phyloP scores from a whole-genome alignment of 108 stramenopile genomes.

The Skeletonema menzelii region DNA sequence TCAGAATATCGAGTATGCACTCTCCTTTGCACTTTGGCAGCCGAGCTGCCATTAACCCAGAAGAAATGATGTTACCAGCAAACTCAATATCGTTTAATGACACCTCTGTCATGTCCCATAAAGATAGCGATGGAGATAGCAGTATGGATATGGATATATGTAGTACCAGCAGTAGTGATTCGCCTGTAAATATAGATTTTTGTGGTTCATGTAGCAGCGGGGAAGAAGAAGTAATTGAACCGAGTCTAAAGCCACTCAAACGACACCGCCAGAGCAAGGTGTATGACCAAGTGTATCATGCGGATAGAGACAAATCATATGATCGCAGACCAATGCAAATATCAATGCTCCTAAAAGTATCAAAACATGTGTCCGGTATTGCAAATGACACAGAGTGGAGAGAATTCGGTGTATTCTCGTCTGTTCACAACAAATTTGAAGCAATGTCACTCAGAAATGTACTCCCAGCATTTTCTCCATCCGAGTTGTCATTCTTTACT shows the following conservation, averaged over 20 bases:
- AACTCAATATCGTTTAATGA: neutral
- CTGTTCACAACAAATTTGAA: neutral
- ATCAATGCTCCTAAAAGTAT: neutral
- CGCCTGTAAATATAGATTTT: neutral
- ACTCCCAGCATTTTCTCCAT: neutral
- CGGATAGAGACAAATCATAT: neutral
- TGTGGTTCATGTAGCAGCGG: neutral
- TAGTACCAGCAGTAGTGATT: neutral
- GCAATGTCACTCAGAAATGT: neutral
- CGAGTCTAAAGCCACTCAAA: neutral
- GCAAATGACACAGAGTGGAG: neutral
- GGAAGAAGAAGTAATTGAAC: neutral
- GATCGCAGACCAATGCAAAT: neutral
- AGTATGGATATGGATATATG: neutral
- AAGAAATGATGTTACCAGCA: neutral
- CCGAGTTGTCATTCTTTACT: neutral
- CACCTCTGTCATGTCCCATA: neutral
- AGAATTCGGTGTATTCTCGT: neutral
- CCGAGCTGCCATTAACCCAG: neutral
- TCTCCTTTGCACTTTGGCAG: too few species aligned
- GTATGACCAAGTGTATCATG: neutral
- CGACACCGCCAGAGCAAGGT: neutral
- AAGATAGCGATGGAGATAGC: neutral
- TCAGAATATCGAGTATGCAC: too few species aligned
- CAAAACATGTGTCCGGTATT: neutral